phyloP scores from a whole-genome alignment of 371 early-diverging fungal genomes.

The Funneliformis caledonium region DNA sequence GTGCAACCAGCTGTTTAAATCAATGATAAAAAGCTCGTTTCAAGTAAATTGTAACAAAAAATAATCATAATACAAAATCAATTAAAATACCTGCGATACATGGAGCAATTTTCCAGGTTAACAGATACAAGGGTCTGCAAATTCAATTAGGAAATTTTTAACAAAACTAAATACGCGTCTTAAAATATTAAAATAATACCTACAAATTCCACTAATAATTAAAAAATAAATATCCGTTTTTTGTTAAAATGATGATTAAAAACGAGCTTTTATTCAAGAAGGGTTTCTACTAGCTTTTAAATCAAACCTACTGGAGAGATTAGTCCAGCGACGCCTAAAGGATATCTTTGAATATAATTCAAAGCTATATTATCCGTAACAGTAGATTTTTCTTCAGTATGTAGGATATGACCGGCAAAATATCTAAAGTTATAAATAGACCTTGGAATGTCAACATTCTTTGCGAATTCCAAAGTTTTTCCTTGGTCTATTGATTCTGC shows the following conservation, averaged over 20 bases:
- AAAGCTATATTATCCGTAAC: constrained; percentile 44
- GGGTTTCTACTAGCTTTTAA: background rate
- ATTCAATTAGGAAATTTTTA: constrained; percentile 33
- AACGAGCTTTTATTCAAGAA: background rate
- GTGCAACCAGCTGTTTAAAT: constrained; percentile 35
- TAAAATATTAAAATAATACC: constrained; percentile 8
- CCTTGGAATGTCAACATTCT: constrained; percentile 68
- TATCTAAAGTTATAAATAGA: constrained; percentile 71
- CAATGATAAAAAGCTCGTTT: background rate
- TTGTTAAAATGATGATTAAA: no score
- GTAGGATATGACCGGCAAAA: constrained; percentile 62
- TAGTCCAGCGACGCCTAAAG: constrained; percentile 72
- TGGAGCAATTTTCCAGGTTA: constrained; percentile 84
- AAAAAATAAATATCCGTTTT: background rate
- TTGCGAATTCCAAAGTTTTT: constrained; percentile 67
- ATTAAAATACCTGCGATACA: constrained; percentile 59
- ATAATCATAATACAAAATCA: background rate
- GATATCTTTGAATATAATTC: constrained; percentile 58
- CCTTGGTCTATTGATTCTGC: constrained; percentile 69
- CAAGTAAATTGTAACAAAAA: background rate
- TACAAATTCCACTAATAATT: constrained; percentile 59
- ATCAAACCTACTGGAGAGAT: constrained; percentile 59
- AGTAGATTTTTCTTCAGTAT: constrained; percentile 42
- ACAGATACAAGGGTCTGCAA: constrained; percentile 64
- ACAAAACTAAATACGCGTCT: constrained; percentile 9